Percentiles rank a stretch among this genome's conserved stretches.
Conservation (phyloP, 495 filamentous ascomycete species). For the Aspergillus asperescens region DNA sequence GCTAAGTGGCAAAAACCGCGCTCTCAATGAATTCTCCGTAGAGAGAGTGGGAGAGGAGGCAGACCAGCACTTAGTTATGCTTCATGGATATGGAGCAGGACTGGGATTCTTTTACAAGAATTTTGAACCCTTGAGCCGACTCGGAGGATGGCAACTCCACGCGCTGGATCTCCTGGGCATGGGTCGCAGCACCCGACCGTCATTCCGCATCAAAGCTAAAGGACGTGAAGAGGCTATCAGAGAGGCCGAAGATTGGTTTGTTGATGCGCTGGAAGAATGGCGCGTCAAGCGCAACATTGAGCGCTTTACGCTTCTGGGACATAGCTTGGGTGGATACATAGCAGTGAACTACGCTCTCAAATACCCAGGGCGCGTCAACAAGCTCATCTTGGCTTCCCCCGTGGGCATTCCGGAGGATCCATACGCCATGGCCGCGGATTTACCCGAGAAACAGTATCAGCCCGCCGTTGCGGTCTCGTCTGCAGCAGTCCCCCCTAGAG, state of each 20-base stretch:
- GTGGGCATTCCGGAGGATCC: conserved; percentile 96
- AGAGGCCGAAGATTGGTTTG: conserved; percentile 93
- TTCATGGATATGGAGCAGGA: conserved; percentile 95
- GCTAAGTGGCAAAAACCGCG: conserved; percentile 77
- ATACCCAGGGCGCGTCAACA: conserved; percentile 89
- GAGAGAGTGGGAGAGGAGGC: conserved; percentile 73
- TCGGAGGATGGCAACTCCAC: conserved; percentile 81
- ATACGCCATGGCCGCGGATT: conserved; percentile 73
- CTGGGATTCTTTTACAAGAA: conserved; percentile 98
- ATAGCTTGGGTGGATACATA: conserved; percentile 91
- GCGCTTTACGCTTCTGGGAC: conserved; percentile 85
- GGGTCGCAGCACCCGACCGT: conserved; percentile 80
- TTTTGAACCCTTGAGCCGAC: conserved; percentile 76
- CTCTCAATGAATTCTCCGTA: conserved; percentile 88
- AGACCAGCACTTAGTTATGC: conserved; percentile 86
- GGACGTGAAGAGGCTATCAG: conserved; percentile 73
- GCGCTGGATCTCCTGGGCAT: conserved; percentile 91
- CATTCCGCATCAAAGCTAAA: conserved; percentile 78
- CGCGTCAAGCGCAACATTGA: conserved; percentile 81
- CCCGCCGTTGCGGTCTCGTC: conserved; percentile 38
- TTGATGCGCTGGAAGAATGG: conserved; percentile 96
- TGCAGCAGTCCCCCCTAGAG: conserved; percentile 23
- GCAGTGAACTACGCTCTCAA: conserved; percentile 92
- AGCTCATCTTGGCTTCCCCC: conserved; percentile 89
- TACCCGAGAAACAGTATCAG: conserved; percentile 79